Conservation (phyloP, 208 protist species). For the Herpetomonas tarakana region DNA sequence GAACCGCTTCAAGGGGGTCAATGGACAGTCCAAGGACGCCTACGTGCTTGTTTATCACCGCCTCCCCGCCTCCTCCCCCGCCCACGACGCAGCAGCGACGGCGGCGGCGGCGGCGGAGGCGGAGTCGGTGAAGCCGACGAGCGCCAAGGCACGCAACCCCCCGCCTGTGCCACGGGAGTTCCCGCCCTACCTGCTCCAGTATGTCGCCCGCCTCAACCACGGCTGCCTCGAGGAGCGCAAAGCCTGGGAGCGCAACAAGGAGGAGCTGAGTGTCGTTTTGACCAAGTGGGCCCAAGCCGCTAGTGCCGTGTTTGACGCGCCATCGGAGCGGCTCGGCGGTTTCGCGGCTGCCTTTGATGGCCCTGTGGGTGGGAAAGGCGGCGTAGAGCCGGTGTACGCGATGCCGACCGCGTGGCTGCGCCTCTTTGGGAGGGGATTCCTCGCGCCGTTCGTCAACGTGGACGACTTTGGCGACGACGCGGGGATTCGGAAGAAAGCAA, state of each 20-base stretch:
- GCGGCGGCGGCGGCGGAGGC: not conserved
- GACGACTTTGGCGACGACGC: conserved; percentile 19
- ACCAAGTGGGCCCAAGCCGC: conserved; percentile 28
- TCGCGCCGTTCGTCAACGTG: conserved; percentile 43
- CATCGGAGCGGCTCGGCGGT: not conserved
- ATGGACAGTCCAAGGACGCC: conserved; percentile 41
- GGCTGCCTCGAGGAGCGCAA: conserved; percentile 14
- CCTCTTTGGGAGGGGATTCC: conserved; percentile 55
- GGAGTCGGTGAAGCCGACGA: not conserved
- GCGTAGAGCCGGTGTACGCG: conserved; percentile 22
- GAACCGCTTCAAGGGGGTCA: conserved; percentile 37
- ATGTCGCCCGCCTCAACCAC: conserved; percentile 39
- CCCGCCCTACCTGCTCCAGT: conserved; percentile 33
- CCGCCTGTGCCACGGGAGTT: conserved; percentile 29
- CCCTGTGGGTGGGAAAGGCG: not conserved
- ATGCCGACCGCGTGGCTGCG: conserved; percentile 67
- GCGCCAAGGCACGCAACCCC: not conserved
- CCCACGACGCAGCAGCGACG: not conserved
- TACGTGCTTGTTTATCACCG: conserved; percentile 79
- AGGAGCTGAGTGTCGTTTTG: conserved; percentile 14
- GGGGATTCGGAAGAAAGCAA: conserved; percentile 31
- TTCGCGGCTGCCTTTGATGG: not conserved
- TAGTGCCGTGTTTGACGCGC: conserved; percentile 22
- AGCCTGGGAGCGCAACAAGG: conserved; percentile 18
- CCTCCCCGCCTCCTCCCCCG: not conserved